Base-by-base conservation (phyloP, 1,139 yeast genomes). In the Pichia sp. region DNA sequence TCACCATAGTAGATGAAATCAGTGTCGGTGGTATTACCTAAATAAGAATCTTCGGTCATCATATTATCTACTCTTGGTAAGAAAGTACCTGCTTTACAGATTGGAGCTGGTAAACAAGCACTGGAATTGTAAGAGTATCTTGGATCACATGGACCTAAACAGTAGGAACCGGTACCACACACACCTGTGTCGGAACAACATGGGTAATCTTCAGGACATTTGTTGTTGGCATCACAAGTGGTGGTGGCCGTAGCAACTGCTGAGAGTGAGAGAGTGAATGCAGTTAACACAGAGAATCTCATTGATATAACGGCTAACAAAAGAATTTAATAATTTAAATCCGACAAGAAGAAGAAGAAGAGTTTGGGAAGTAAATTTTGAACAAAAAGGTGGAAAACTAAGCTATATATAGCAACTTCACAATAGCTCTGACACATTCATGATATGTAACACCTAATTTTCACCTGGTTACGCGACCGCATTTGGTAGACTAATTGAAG, bases 101-200 rank as follows among this genome's bases (percentile, higher is more conserved):
- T 67, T 49, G 57, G 63, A 51, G 77, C 70, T 11, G 92, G 87
- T 69, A 81, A 73, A 62, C 95, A 85, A 8, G 92, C 75, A 6
- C 74, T 57, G 47, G 75, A 61, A 58, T 75, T 75, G 64, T 61
- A 81, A 1, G 94, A 84, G 58, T 59, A 75, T 55, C 79, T 67
- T 39, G 85, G 78, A 62, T 85, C 86, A 64, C 95, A 85, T 16
- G 95, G 92, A 42, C 87, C 90, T 42, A 87, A 69, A 68, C 96
- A 87, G 61, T 73, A 69, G 3, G 80, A 68, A 2, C 96, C 96
- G 16, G 81, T 72, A 45, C 95, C 95, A 71, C 96, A 87, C n/a
- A 66, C 69, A 35, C 95, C 95, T 56, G 78, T 84, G 54, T 81
- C 86, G 27, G 88, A 80, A 61, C 96, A 87, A 61, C 95, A 87